phyloP scores from a whole-genome alignment of 768 basidiomycete genomes.

The Boletus fagicola region DNA sequence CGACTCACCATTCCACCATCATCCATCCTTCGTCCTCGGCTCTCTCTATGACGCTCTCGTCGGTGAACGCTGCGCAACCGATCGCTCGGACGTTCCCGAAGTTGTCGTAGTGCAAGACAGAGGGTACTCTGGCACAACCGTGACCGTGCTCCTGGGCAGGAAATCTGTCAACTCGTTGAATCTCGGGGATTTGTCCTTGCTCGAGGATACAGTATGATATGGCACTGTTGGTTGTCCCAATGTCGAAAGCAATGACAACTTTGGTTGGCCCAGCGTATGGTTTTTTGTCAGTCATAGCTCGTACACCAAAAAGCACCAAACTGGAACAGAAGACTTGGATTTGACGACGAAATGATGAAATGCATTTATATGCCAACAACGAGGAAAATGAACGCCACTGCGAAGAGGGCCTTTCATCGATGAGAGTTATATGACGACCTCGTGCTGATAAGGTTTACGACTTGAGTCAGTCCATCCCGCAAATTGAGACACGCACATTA shows the following conservation, averaged over 20 bases:
- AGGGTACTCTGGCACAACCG: slow-evolving; percentile 2
- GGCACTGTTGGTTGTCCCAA: not conserved
- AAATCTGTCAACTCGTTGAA: slow-evolving; percentile 1
- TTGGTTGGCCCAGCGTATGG: not conserved
- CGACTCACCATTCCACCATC: not conserved
- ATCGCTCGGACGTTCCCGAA: slow-evolving; percentile 1
- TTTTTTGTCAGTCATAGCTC: not conserved
- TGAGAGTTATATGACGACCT: not conserved
- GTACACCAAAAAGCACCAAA: not conserved
- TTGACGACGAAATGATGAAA: not conserved
- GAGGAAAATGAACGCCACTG: not conserved
- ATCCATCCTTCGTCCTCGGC: not conserved
- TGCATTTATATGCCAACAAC: not conserved
- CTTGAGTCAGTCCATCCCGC: no score
- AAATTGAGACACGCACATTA: no score
- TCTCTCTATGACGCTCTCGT: not conserved
- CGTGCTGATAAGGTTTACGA: not conserved
- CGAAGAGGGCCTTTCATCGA: not conserved
- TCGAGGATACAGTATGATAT: not conserved
- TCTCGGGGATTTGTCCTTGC: slow-evolving; percentile 1
- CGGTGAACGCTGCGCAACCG: not conserved
- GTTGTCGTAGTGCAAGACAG: slow-evolving; percentile 2
- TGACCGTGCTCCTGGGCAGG: not conserved
- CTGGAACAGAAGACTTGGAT: not conserved
- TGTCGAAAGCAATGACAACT: not conserved